Conservation (phyloP, 1,284 basidiomycete genomes). For the Ganoderma sinense region DNA sequence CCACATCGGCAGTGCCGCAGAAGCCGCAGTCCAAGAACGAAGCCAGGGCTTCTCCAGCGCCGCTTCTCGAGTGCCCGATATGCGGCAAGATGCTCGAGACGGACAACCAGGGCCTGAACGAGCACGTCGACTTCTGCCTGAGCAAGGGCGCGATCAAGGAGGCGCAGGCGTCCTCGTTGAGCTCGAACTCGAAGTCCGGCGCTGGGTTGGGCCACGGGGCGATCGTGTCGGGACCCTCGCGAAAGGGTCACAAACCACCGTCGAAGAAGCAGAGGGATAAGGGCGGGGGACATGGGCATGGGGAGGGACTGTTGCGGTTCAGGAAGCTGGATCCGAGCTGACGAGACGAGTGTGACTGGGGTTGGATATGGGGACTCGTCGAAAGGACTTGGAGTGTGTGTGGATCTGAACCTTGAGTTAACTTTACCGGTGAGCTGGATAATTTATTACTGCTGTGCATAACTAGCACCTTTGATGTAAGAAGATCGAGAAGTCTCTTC, state of each 20-base stretch:
- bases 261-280: constrained; percentile 3
- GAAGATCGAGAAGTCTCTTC: no score
- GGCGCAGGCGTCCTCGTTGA: constrained; percentile 52
- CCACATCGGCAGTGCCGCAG: neutral
- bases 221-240: neutral
- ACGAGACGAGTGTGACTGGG: neutral
- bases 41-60: neutral
- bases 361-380: neutral
- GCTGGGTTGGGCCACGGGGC: neutral
- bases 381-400: neutral
- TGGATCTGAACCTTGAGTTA: neutral
- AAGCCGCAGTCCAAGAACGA: neutral
- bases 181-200: neutral
- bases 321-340: constrained; percentile 11
- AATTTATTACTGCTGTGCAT: neutral
- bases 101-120: constrained; percentile 74
- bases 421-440: neutral
- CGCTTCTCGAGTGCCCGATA: constrained; percentile 63
- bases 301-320: constrained; percentile 18
- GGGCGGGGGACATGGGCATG: constrained; percentile 1
- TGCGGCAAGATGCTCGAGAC: constrained; percentile 62
- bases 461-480: no score
- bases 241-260: constrained; percentile 7
- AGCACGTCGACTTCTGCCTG: constrained; percentile 81
- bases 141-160: constrained; percentile 73